Base-by-base conservation (phyloP, 805 yeast genomes). In the Cephaloascus fragrans region DNA sequence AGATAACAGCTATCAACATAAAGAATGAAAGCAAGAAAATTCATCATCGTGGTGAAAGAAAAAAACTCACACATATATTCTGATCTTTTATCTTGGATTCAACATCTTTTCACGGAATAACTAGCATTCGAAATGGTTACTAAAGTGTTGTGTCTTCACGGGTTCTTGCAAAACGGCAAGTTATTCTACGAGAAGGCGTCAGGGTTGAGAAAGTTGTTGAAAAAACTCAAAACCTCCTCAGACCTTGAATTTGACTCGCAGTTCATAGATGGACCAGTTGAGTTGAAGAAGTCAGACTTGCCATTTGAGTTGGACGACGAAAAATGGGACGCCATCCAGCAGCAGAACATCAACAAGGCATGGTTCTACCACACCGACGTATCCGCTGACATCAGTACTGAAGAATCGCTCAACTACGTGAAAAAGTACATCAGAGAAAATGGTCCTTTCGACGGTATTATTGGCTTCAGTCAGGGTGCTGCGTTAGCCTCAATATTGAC, bases 391-490 rank as follows among this genome's bases (percentile, higher is more conserved):
- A 39, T 44, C 8, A 67, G 67, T 3, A 53, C 58, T 20, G 51
- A 55, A 6, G 53, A 52, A 17, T 44, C 66, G 1, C 38, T 61
- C 19, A 38, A 52, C 4, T 54, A 48, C 37, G 44, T 63, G 17
- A 41, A 48, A 20, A 39, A 53, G 1, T 50, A 64, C 40, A 54
- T 66, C 32, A 47, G 48, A 31, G 37, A 49, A 35, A 47, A 64
- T 40, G 71, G 71, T 6, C 71, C 71, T 1, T 65, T 59, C 44
- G 61, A 62, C 36, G 71, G 70, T 0, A 50, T 66, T 18, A 47
- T 66, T 28, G 71, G 71, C 3, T 66, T 64, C 39, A 59, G 67
- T 19, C 71, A 66, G 44, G 71, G 71, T 23, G 69, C 68, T 2
- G 61, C 64, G 6, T 55, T 65, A 62, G 46, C 66, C 3, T 50